Conservation (phyloP, 139 green algal genomes). For the Chlorella ohadii region DNA sequence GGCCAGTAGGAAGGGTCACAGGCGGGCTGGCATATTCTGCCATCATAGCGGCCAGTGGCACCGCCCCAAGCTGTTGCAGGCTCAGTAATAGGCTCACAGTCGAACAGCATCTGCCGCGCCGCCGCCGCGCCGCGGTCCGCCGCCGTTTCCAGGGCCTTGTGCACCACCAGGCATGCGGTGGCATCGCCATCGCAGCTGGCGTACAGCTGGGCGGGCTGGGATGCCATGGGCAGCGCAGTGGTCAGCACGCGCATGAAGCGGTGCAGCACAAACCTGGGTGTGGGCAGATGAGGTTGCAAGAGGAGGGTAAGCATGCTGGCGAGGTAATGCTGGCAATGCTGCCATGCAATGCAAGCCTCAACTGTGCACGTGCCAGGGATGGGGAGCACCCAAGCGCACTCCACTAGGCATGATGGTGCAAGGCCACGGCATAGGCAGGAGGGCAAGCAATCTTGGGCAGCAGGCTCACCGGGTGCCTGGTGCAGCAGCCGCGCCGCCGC, state of each 20-base stretch:
- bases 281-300: neutral
- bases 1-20: too few relatives aligned
- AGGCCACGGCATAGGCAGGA: too few relatives aligned
- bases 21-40: too few relatives aligned
- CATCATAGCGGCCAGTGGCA: too few relatives aligned
- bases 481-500: too few relatives aligned
- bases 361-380: too few relatives aligned
- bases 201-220: conserved; percentile 63
- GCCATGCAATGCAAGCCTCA: too few relatives aligned
- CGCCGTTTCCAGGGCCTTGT: conserved; percentile 75
- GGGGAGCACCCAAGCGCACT: too few relatives aligned
- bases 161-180: conserved; percentile 75
- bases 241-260: conserved; percentile 68
- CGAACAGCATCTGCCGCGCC: conserved; percentile 80
- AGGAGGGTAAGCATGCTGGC: neutral
- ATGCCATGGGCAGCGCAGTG: conserved; percentile 45
- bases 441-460: too few relatives aligned
- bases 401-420: too few relatives aligned
- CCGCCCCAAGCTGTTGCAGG: too few relatives aligned
- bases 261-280: conserved; percentile 58
- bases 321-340: too few relatives aligned
- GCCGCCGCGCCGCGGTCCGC: conserved; percentile 61
- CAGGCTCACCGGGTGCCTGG: neutral
- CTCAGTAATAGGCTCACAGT: conserved; percentile 60
- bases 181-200: conserved; percentile 61